Evolutionary conservation across 257 asterid genomes (phyloP), one percentile per base, ranked within the genome.

Genomic region (Solanum chiquidenum): DNA sequence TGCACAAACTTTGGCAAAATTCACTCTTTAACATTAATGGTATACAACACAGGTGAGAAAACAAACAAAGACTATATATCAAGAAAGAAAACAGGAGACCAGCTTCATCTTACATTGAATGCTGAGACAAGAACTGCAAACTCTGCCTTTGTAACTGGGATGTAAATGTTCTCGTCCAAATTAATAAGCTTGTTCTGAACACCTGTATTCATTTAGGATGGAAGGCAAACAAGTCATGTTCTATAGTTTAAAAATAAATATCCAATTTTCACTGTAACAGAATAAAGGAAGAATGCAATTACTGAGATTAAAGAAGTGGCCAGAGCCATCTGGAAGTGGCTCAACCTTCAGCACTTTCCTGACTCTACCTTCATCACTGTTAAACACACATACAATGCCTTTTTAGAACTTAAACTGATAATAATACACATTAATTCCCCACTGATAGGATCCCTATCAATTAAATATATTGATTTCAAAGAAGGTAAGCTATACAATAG

Each of bases 241-340:
- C 12, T 21, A 37, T 12, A 14, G 20, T 29, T 60, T 11, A 40
- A 6, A 82, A 84, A 33, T 20, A 75, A 4, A 10, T 3, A 9
- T 46, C 75, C 9, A 46, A 75, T 46, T 86, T 79, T 27, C 11
- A 42, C 37, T 27, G 25, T 37, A 49, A 86, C 2, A 88, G 82
- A 73, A 14, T 21, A n/a, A 49, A 38, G 86, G 85, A 89, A 68
- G 35, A n/a, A 83, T 87, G 93, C 68, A 69, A 44, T 92, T 94
- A 97, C 99, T 95, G 87, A 97, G 98, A 91, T 94, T 95, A 89
- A 95, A 97, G 94, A 97, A 97, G 92, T 93, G 98, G 52, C 99
- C 99, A 77, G 99, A 97, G 87, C 99, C 98, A 94, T 95, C 99
- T 7, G 99, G 99, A 91, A 97, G 92, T 38, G 99, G 98, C 89